Evolutionary conservation across 2,329 filamentous ascomycete species (phyloP).

Genomic region (Paraphaeosphaeria minitans): DNA sequence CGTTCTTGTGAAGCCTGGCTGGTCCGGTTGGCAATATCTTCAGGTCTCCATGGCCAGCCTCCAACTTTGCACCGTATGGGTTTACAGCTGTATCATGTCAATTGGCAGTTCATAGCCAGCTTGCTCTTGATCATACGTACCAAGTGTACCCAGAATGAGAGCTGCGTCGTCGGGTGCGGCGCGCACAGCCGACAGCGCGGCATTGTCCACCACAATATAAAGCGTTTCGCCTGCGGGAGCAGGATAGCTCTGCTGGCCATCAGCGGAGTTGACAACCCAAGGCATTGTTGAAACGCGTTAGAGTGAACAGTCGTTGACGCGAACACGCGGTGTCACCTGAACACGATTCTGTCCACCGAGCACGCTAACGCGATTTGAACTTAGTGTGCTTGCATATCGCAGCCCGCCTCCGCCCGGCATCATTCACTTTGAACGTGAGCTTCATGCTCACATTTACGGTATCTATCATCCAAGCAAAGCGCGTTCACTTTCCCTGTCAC

Average conservation of each 20-base stretch:
- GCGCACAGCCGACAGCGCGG: not conserved
- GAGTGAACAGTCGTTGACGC: not conserved
- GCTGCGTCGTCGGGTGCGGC: not conserved
- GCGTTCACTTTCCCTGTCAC: not conserved
- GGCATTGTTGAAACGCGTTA: constrained; percentile 14
- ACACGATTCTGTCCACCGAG: not conserved
- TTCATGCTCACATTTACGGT: not conserved
- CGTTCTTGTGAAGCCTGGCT: constrained; percentile 2
- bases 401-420: not conserved
- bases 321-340: constrained; percentile 6
- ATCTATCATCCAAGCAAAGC: not conserved
- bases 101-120: not conserved
- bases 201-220: not conserved
- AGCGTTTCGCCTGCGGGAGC: constrained; percentile 3
- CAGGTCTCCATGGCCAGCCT: constrained; percentile 27
- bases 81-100: not conserved
- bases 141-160: constrained; percentile 2
- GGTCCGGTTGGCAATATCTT: constrained; percentile 20
- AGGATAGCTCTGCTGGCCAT: constrained; percentile 6
- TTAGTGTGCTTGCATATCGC: not conserved
- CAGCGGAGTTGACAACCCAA: constrained; percentile 5
- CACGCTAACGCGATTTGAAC: not conserved
- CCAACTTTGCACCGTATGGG: constrained; percentile 23
- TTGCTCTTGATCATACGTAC: not conserved
- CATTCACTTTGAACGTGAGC: not conserved